A percentile compares a stretch with the other conserved stretches of the same genome.
Evolutionary conservation across 495 filamentous ascomycete genomes (phyloP).

Genomic region (Hypomontagnella monticulosa): DNA sequence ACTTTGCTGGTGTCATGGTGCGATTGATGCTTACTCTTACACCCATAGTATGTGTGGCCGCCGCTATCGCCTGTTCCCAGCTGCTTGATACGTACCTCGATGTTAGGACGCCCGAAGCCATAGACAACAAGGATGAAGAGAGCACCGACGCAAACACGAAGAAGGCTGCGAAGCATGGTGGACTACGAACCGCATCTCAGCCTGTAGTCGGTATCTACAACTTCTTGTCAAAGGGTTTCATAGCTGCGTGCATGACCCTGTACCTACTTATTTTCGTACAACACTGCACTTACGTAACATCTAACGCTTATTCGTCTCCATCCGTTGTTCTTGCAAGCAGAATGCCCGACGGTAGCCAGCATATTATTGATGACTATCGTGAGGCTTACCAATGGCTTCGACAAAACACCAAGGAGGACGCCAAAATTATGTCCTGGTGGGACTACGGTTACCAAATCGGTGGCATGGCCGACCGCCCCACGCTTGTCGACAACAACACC

Average conservation of each 20-base stretch:
- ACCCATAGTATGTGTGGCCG: constrained; percentile 94
- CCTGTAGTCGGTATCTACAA: constrained; percentile 87
- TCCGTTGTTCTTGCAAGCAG: constrained; percentile 95
- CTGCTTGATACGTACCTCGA: constrained; percentile 88
- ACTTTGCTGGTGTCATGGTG: constrained; percentile 99
- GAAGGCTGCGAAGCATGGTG: constrained; percentile 60
- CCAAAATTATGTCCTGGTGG: constrained; percentile 99
- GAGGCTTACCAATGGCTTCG: constrained; percentile 99
- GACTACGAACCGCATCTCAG: constrained; percentile 73
- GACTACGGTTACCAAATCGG: constrained; percentile 99
- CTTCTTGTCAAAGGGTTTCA: constrained; percentile 76
- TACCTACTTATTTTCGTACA: constrained; percentile 95
- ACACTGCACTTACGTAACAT: constrained; percentile 99
- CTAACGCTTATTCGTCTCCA: constrained; percentile 97
- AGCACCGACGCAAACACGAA: constrained; percentile 54
- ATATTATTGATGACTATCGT: constrained; percentile 99
- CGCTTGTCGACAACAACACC: constrained; percentile 98
- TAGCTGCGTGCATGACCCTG: constrained; percentile 73
- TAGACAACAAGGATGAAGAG: constrained; percentile 61
- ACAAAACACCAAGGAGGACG: constrained; percentile 92
- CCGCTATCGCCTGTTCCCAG: constrained; percentile 87
- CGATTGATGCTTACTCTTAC: constrained; percentile 98
- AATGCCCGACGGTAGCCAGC: constrained; percentile 93
- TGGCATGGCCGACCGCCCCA: constrained; percentile 98
- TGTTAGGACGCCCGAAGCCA: constrained; percentile 62